Evolutionary conservation across 2,329 filamentous ascomycete genomes (phyloP), one percentile per base, ranked within the genome.

Genomic region (Didymosphaeria variabile): DNA sequence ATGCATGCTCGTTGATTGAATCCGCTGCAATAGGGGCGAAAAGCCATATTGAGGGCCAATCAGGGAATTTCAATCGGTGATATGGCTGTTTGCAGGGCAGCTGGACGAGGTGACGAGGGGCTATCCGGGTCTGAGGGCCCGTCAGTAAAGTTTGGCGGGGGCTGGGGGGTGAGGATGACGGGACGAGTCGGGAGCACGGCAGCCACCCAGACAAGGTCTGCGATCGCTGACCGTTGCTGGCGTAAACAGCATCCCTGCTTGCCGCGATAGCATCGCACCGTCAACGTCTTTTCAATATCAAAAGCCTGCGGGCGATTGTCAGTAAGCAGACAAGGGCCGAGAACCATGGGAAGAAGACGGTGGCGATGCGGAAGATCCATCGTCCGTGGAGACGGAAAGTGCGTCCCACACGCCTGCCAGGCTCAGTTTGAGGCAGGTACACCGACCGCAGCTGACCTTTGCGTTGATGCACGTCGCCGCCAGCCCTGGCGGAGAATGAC

Each of bases 131-230:
- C 36, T 29, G 54, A 45, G 58, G 21, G 59, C 47, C 44, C 54
- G 56, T 60, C 54, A 54, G 54, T 34, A 53, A 46, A 42, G 21
- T 38, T 50, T 57, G 62, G 65, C 55, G 36, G 58, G 59, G 58
- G 62, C 62, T 67, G 63, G 50, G 59, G 45, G 62, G 56, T 63
- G 64, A 67, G 47, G 19, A 56, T 64, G 64, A 65, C 72, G 69
- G 70, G 67, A 74, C 72, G 71, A 74, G 67, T 73, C 69, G 72
- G 65, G 70, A 71, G 61, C 64, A 65, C 66, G 63, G 64, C 66
- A 72, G 72, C 66, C 69, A 68, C 61, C 61, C 66, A 69, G 69
- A 63, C 67, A 66, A 67, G 65, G 56, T 64, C 66, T 72, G 69
- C 69, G 72, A 77, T 75, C 68, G 69, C 63, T 72, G 56, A 57